Evolutionary conservation across 2,329 filamentous ascomycete species (phyloP).

Genomic region (Microdochium bolleyi): DNA sequence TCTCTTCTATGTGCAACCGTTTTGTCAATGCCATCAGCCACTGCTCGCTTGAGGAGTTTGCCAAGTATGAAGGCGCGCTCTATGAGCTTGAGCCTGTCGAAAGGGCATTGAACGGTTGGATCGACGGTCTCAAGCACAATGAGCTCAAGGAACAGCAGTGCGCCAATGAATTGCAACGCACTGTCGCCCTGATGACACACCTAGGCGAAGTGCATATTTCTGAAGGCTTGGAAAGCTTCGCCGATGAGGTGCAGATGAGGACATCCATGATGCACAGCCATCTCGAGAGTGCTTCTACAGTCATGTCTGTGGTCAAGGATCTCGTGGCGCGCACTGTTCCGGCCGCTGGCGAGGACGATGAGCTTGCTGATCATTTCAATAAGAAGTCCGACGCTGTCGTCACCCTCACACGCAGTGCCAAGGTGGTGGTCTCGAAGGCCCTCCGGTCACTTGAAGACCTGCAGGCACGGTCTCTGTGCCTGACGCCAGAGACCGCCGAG

Average conservation of each 20-base stretch:
- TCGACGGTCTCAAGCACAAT: conserved; percentile 75
- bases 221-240: conserved; percentile 61
- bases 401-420: conserved; percentile 70
- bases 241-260: conserved; percentile 73
- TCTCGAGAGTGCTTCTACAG: conserved; percentile 67
- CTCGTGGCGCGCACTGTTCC: conserved; percentile 62
- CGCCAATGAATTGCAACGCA: conserved; percentile 71
- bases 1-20: conserved; percentile 73
- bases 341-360: conserved; percentile 52
- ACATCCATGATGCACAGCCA: conserved; percentile 70
- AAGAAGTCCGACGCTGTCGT: conserved; percentile 66
- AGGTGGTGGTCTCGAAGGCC: conserved; percentile 75
- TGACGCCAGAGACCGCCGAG: conserved; percentile 58
- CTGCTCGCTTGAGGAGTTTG: conserved; percentile 73
- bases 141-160: conserved; percentile 82
- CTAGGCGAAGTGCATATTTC: conserved; percentile 74
- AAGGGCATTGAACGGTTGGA: conserved; percentile 77
- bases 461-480: conserved; percentile 64
- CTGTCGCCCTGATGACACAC: conserved; percentile 80
- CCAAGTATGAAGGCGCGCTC: conserved; percentile 67
- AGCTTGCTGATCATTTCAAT: conserved; percentile 57
- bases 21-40: conserved; percentile 74
- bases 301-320: conserved; percentile 53
- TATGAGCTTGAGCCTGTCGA: conserved; percentile 91
- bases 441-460: conserved; percentile 72